Evolutionary conservation across 768 basidiomycete species (phyloP), one percentile per base, ranked within the genome.

Genomic region (Macrocybe gigantea): DNA sequence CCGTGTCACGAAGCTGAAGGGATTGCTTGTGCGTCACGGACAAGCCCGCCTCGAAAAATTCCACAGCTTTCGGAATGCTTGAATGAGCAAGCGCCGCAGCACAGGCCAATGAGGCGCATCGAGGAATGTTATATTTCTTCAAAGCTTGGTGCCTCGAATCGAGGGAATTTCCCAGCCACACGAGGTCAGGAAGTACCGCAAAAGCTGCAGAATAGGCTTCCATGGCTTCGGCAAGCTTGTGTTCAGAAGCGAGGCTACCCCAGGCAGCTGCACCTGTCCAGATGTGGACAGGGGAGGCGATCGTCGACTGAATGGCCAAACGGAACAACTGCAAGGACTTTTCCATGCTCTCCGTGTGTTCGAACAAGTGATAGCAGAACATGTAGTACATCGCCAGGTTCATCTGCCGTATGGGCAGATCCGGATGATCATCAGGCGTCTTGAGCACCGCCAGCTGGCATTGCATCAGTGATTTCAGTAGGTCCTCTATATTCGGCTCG

Each of bases 1-100:
- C 43, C 22, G 22, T 22, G 33, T 45, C 33, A 22, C 42, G 44
- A 5, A 52, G 51, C 30, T 52, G 31, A 7, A 52, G 38, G 5
- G 37, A n/a, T 33, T 52, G 47, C 34, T 42, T 15, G 37, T 48
- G 38, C 4, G 43, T 49, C 12, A 52, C 38, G 7, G 51, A 33
- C 34, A 52, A 22, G 9, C 54, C 48, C 29, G 52, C 51, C 33
- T 55, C 54, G 7, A 55, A 35, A 29, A 49, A 50, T 33, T 52
- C 54, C 13, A 52, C 40, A 38, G 54, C 54, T 36, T 43, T 42
- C 11, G 38, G n/a, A 42, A 48, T 6, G 8, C 49, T 11, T n/a
- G 30, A 22, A 35, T 39, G 44, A n/a, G 52, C 33, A 12, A 55
- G 10, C 35, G 48, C 50, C 37, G 42, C 37, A 29, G 51, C 48